Evolutionary conservation across 495 filamentous ascomycete species (phyloP).

Genomic region (Trichodelitschia bisporula): DNA sequence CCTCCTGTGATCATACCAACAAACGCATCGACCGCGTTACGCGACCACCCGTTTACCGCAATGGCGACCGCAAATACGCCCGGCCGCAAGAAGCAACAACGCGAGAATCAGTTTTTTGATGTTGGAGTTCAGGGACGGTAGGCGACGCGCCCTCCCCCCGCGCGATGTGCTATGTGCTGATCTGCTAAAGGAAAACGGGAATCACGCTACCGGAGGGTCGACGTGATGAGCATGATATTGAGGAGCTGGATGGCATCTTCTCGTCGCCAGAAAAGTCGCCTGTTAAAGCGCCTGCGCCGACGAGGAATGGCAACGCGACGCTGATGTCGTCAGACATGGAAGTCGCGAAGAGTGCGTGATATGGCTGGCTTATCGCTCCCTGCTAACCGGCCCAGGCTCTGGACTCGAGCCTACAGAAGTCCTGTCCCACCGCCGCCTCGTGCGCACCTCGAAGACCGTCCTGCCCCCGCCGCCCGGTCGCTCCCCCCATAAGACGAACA

Average conservation of each 20-base stretch:
- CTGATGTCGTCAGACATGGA: constrained; percentile 9
- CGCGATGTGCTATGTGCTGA: constrained; percentile 1
- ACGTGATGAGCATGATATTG: constrained; percentile 80
- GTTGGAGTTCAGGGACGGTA: constrained; percentile 41
- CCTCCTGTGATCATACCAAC: too few species aligned
- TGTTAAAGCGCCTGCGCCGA: too few species aligned
- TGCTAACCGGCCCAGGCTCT: constrained; percentile 1
- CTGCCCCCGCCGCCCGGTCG: constrained; percentile 1
- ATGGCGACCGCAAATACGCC: constrained; percentile 3
- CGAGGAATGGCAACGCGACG: constrained; percentile 12
- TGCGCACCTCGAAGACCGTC: not conserved
- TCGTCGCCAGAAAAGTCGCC: constrained; percentile 56
- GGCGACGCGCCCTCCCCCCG: constrained; percentile 4
- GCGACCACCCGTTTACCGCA: too few species aligned
- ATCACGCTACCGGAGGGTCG: constrained; percentile 57
- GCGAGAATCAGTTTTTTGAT: constrained; percentile 36
- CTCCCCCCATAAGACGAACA: constrained; percentile 2
- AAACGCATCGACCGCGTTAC: too few species aligned
- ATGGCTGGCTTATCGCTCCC: not conserved
- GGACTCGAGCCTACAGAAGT: constrained; percentile 2
- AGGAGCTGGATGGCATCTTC: constrained; percentile 63
- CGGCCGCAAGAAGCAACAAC: constrained; percentile 21
- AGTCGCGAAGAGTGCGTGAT: not conserved
- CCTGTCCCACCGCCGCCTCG: not conserved
- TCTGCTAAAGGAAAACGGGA: constrained; percentile 43